Evolutionary conservation across 1,284 basidiomycete genomes (phyloP).

Genomic region (Ustilago crameri): DNA sequence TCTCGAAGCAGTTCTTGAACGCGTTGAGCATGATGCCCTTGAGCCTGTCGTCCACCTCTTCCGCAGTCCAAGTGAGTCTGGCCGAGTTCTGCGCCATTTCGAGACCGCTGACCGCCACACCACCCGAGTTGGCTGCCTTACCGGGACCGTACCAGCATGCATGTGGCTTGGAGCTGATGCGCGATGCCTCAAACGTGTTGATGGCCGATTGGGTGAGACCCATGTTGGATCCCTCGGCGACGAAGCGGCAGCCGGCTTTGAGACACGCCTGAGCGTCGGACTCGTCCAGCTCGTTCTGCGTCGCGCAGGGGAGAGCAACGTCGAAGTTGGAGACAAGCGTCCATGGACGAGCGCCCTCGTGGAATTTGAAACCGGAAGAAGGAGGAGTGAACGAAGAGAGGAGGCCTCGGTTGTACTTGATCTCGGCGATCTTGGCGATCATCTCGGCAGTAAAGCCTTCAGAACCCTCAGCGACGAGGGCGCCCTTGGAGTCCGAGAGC

Average conservation of each 20-base stretch:
- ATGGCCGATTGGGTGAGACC: slow-evolving; percentile 74
- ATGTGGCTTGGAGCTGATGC: slow-evolving; percentile 69
- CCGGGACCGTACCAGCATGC: slow-evolving; percentile 57
- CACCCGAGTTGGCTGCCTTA: slow-evolving; percentile 64
- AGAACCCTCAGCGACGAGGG: slow-evolving; percentile 73
- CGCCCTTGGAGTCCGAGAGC: slow-evolving; percentile 82
- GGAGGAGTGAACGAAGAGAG: slow-evolving; percentile 50
- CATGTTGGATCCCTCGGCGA: slow-evolving; percentile 80
- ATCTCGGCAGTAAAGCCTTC: slow-evolving; percentile 70
- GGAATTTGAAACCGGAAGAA: slow-evolving; percentile 45
- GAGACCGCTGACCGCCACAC: slow-evolving; percentile 75
- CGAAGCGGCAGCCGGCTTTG: slow-evolving; percentile 77
- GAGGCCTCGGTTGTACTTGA: slow-evolving; percentile 77
- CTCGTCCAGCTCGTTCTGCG: slow-evolving; percentile 80
- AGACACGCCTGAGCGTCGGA: slow-evolving; percentile 79
- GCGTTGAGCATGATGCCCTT: slow-evolving; percentile 80
- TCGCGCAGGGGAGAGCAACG: slow-evolving; percentile 80
- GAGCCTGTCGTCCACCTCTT: slow-evolving; percentile 79
- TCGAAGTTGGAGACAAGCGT: slow-evolving; percentile 76
- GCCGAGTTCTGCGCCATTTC: slow-evolving; percentile 80
- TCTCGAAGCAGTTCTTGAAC: slow-evolving; percentile 75
- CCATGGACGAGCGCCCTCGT: slow-evolving; percentile 76
- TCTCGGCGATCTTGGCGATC: slow-evolving; percentile 69
- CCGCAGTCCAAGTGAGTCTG: slow-evolving; percentile 75
- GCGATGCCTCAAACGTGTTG: slow-evolving; percentile 77